Evolutionary conservation across 1,284 basidiomycete species (phyloP).

Genomic region (Rhodotorula glutinis): DNA sequence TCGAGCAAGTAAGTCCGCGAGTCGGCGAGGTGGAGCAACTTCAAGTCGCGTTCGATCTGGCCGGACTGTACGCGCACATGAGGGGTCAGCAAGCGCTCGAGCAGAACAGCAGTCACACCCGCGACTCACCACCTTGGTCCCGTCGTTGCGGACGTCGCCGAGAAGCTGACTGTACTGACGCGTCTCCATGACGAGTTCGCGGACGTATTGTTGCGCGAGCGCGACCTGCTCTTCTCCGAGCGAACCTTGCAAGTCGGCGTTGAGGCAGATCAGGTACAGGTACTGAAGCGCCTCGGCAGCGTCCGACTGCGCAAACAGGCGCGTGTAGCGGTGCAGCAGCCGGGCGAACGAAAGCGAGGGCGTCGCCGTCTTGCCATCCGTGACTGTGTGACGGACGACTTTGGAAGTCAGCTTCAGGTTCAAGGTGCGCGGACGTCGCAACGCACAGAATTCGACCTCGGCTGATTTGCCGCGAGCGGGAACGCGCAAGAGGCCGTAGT

Average conservation of each 20-base stretch:
- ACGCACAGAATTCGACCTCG: constrained; percentile 75
- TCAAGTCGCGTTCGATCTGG: constrained; percentile 75
- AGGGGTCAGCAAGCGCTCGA: background rate
- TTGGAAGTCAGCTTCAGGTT: background rate
- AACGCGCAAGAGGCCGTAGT: constrained; percentile 86
- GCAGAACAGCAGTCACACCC: background rate
- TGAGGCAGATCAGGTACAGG: constrained; percentile 82
- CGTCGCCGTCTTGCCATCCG: constrained; percentile 3
- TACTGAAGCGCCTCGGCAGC: constrained; percentile 93
- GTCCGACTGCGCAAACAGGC: constrained; percentile 85
- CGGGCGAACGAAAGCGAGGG: constrained; percentile 71
- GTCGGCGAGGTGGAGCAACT: constrained; percentile 71
- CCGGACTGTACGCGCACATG: constrained; percentile 59
- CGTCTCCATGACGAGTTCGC: constrained; percentile 81
- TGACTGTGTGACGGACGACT: background rate
- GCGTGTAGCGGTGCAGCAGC: constrained; percentile 86
- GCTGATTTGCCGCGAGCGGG: constrained; percentile 73
- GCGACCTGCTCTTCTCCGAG: constrained; percentile 60
- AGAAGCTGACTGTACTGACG: constrained; percentile 80
- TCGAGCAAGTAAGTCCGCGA: constrained; percentile 71
- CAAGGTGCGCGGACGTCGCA: background rate
- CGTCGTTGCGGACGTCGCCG: constrained; percentile 84
- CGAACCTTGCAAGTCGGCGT: constrained; percentile 60
- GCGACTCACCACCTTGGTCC: constrained; percentile 67
- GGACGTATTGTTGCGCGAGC: constrained; percentile 78